Evolutionary conservation across 257 asterid species (phyloP), one percentile per base, ranked within the genome.

Genomic region (Salvia rosmarinus): DNA sequence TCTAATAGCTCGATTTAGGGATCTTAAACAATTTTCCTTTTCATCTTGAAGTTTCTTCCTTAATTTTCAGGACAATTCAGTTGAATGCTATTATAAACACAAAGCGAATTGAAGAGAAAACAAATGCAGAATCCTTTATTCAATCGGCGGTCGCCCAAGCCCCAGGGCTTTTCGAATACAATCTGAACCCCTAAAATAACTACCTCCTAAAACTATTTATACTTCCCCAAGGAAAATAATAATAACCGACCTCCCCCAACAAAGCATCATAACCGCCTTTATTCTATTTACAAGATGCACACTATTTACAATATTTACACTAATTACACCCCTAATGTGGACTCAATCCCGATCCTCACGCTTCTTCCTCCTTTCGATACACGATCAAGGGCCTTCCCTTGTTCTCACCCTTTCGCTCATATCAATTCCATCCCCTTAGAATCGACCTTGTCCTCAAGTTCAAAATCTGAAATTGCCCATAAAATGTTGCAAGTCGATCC

Each of bases 51-150:
- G 57, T 74, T 47, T 57, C 44, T 80, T 40, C 55, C 55, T 73
- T 52, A 32, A 57, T 76, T 73, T 57, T 59, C 92, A 94, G 99
- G 99, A 94, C 74, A 94, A 94, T 82, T 72, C 90, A 73, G 82
- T 78, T 56, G 99, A 94, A 84, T 88, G 96, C 88, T 88, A 25
- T 25, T 25, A 25, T 3, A 25, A 25, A 25, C 30, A 25, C 30
- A 25, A 25, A 25, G 1, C 2, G 1, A 25, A 25, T 25, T 25
- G 30, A 25, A 25, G 30, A 25, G 30, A 25, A 25, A 25, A 25
- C 30, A 25, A 25, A 25, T 25, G 30, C 30, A 25, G 30, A 25
- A 25, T 25, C 30, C 30, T 25, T 25, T 25, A 25, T 25, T 25
- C 30, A 25, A 25, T 25, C 30, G 30, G 30, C 30, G 30, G 30